A percentile compares a stretch with the other conserved stretches of the same genome.
Evolutionary conservation across 441 rosid genomes (phyloP).

Genomic region (Jatropha multifida): DNA sequence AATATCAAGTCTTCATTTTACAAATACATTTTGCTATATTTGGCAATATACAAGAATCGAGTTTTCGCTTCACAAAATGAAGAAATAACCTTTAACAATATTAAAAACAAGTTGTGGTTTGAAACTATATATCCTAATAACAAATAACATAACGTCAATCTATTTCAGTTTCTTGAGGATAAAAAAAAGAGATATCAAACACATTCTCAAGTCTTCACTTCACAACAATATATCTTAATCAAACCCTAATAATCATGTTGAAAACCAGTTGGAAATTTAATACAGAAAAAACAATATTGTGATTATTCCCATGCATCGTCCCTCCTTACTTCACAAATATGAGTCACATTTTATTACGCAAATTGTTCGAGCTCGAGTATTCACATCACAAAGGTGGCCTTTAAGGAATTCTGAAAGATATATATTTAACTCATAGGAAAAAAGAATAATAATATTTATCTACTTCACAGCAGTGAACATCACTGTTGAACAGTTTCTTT

Average conservation of each 20-base stretch:
- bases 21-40: too few species aligned
- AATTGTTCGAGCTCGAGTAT: background rate
- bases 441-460: background rate
- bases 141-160: background rate
- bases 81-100: background rate
- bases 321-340: too few species aligned
- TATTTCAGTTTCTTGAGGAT: background rate
- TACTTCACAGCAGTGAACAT: background rate
- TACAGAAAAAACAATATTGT: background rate
- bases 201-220: background rate
- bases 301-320: background rate
- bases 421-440: too few species aligned
- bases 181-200: background rate
- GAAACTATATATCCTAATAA: background rate
- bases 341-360: background rate
- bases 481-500: too few species aligned
- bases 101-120: background rate
- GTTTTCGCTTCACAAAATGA: slow-evolving; percentile 6
- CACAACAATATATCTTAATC: too few species aligned
- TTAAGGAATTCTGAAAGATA: background rate
- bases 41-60: background rate
- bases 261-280: background rate
- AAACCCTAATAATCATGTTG: too few species aligned
- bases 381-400: slow-evolving; percentile 2
- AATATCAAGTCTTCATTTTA: too few species aligned